Evolutionary conservation across 129 eudicot species (phyloP).

Genomic region (Centella asiatica): DNA sequence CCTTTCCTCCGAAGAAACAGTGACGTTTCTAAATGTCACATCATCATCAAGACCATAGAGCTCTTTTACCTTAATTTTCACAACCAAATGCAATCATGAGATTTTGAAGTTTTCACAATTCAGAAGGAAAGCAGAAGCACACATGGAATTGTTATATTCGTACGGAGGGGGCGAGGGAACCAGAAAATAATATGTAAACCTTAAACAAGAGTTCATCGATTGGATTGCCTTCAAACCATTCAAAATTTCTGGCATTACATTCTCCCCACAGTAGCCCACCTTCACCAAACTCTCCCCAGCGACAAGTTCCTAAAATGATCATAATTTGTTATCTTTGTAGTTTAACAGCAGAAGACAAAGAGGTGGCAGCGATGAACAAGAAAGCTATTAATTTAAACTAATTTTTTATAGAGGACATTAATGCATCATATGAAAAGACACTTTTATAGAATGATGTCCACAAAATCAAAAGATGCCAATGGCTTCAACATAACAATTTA

Average conservation of each 20-base stretch:
- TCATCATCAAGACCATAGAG: constrained; percentile 84
- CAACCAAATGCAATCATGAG: constrained; percentile 6
- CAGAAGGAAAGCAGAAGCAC: not conserved
- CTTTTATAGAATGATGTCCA: not conserved
- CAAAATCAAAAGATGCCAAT: not conserved
- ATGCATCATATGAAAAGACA: too few relatives aligned
- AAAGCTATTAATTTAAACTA: too few relatives aligned
- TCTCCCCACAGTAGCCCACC: constrained; percentile 98
- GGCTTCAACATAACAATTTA: constrained; percentile 1
- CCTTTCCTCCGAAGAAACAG: constrained; percentile 65
- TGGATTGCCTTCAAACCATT: constrained; percentile 81
- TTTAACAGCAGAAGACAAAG: too few relatives aligned
- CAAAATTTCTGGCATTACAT: constrained; percentile 71
- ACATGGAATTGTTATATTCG: not conserved
- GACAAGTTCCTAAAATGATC: constrained; percentile 68
- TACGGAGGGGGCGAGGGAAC: not conserved
- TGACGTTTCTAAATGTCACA: constrained; percentile 68
- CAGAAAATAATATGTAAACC: constrained; percentile 29
- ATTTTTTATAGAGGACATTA: too few relatives aligned
- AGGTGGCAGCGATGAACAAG: too few relatives aligned
- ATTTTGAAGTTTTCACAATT: constrained; percentile 3
- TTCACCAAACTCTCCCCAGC: constrained; percentile 96
- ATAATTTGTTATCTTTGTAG: too few relatives aligned
- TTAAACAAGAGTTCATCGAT: constrained; percentile 48
- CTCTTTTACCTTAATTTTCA: constrained; percentile 67